Base-by-base conservation (phyloP, 768 basidiomycete species). In the Collybia nuda region DNA sequence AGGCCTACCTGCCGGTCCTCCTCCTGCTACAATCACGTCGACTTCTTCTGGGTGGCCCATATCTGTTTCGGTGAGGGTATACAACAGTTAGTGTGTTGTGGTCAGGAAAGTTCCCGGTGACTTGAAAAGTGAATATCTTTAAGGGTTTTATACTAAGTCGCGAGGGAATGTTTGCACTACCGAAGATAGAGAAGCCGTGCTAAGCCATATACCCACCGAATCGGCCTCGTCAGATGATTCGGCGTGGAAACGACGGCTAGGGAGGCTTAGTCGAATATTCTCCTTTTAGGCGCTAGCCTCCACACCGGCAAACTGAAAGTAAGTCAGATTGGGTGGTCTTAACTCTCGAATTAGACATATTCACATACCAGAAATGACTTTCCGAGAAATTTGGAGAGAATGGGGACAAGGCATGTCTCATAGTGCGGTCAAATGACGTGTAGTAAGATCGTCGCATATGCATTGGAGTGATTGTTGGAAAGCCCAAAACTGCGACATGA, bases 41-140 rank as follows among this genome's bases (percentile, higher is more conserved):
- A 87, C 85, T 76, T 85, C 84, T 61, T 85, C 78, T 51, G 83
- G 82, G 61, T 84, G 84, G 55, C 71, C 73, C 74, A 76, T 77
- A 21, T 14, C 9, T 32, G 32, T 32, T 32, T 9, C 32, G 32
- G 14, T 32, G 32, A 32, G 7, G 9, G 12, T 32, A 32, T 32
- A 32, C 32, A 14, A 14, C 14, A 14, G 14, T 32, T 14, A 32
- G 21, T 40, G 18, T 23, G 40, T 6, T 40, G 18, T 23, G 22
- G 18, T 48, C 12, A 22, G 24, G 23, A 22, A 44, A 15, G 15
- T 18, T 26, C 17, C 17, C 8, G 17, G 6, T 32, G 7, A n/a
- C 9, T 24, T 19, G 24, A 28, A 24, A 28, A 4, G 18, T 11
- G 19, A 18, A 5, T 44, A 6, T 24, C 17, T 26, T 44, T 3